Conservation (phyloP, 2,329 filamentous ascomycete species). For the Pseudocercospora ulei region DNA sequence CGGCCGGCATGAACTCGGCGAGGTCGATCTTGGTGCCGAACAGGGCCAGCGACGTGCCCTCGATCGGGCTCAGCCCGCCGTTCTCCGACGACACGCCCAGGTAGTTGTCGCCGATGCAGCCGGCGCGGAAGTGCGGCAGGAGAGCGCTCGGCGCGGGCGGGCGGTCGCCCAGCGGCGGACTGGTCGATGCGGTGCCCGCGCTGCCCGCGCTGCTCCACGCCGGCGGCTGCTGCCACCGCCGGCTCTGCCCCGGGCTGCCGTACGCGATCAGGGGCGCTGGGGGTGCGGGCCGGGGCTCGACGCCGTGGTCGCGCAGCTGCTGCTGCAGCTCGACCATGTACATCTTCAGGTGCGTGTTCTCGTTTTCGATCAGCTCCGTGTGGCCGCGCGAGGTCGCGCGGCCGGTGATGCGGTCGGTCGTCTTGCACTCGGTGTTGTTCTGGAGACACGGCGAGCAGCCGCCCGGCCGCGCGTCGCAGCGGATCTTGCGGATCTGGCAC, state of each 20-base stretch:
- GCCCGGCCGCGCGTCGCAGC: slow-evolving; percentile 69
- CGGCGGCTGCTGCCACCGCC: slow-evolving; percentile 13
- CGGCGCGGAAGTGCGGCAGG: slow-evolving; percentile 42
- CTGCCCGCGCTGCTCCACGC: slow-evolving; percentile 3
- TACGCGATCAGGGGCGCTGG: slow-evolving; percentile 4
- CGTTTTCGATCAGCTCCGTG: slow-evolving; percentile 63
- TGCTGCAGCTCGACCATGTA: slow-evolving; percentile 60
- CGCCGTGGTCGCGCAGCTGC: slow-evolving; percentile 51
- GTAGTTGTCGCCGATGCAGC: slow-evolving; percentile 51
- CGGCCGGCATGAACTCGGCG: slow-evolving; percentile 57
- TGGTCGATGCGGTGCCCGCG: background rate
- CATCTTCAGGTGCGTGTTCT: slow-evolving; percentile 57
- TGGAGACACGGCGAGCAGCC: slow-evolving; percentile 74
- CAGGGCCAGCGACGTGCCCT: slow-evolving; percentile 65
- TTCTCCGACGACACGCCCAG: slow-evolving; percentile 56
- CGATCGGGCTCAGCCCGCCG: slow-evolving; percentile 60
- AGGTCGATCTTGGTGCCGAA: slow-evolving; percentile 73
- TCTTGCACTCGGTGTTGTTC: slow-evolving; percentile 67
- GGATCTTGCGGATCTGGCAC: slow-evolving; percentile 66
- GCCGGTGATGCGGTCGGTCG: slow-evolving; percentile 78
- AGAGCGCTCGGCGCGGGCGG: slow-evolving; percentile 20
- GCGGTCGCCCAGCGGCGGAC: slow-evolving; percentile 10
- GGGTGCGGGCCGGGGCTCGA: slow-evolving; percentile 42
- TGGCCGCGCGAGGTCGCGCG: slow-evolving; percentile 70
- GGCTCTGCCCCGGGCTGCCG: slow-evolving; percentile 8